A percentile compares a stretch with the other conserved stretches of the same genome.
These are phyloP conservation scores for Cokeromyces recurvatus DNA, from an alignment of 371 early-diverging fungal genomes.

Conservation along the genomic window DNA sequence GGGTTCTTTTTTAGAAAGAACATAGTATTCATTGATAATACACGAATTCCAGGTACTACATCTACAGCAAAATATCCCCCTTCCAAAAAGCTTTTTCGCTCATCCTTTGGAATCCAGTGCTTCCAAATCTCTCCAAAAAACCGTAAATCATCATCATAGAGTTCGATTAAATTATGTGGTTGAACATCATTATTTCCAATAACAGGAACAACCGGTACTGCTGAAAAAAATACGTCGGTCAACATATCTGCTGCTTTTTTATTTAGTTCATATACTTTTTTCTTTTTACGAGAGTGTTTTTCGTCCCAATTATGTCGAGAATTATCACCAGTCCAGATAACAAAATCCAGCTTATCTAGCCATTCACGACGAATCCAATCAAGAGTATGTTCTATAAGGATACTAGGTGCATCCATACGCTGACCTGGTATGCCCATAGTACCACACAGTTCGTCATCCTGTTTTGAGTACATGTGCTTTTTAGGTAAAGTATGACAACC, in stretches of 20 bases:
- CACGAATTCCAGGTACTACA: constrained; percentile 41
- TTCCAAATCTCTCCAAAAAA: constrained; percentile 51
- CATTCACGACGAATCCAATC: constrained; percentile 58
- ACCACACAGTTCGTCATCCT: constrained; percentile 5
- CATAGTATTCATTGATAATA: constrained; percentile 69
- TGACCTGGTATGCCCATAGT: constrained; percentile 51
- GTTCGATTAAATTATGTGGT: constrained; percentile 56
- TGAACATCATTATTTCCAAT: constrained; percentile 80
- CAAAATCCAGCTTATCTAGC: constrained; percentile 63
- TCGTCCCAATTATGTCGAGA: constrained; percentile 71
- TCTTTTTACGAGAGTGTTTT: constrained; percentile 16
- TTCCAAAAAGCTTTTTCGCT: constrained; percentile 47
- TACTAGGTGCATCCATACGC: constrained; percentile 65
- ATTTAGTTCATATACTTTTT: constrained; percentile 50
- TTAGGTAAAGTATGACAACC: constrained; percentile 40
- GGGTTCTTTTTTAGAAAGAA: constrained; percentile 67
- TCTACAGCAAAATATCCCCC: constrained; percentile 72
- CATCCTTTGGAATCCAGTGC: constrained; percentile 52
- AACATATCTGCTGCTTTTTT: constrained; percentile 20
- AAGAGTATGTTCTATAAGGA: constrained; percentile 61
- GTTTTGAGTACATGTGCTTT: constrained; percentile 5
- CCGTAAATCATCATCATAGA: constrained; percentile 14
- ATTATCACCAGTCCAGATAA: constrained; percentile 81
- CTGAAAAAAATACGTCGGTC: neutral
- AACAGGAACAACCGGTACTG: constrained; percentile 51